Conservation (phyloP, 768 basidiomycete species). For the Mycena maculata region DNA sequence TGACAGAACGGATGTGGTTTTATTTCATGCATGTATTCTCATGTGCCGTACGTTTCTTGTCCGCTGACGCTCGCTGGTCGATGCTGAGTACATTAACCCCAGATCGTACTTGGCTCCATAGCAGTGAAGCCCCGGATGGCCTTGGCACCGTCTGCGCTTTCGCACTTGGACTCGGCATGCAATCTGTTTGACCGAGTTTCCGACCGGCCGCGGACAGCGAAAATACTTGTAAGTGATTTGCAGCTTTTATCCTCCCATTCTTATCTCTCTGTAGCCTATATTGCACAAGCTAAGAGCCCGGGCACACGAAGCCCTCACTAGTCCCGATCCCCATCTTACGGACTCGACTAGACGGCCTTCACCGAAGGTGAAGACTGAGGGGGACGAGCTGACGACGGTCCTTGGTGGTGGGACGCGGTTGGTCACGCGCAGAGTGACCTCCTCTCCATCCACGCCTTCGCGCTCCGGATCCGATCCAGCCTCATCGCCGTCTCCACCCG, state of each 20-base stretch:
- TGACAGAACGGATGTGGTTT: conserved; percentile 81
- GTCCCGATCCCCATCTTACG: conserved; percentile 37
- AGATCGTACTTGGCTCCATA: conserved; percentile 80
- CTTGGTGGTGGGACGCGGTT: conserved; percentile 75
- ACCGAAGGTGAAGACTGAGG: conserved; percentile 66
- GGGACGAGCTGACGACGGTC: conserved; percentile 69
- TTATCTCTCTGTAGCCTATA: conserved; percentile 59
- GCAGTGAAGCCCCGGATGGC: conserved; percentile 73
- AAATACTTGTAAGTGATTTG: conserved; percentile 66
- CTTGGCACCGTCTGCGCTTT: conserved; percentile 73
- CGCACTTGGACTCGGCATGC: conserved; percentile 72
- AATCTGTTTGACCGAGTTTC: conserved; percentile 67
- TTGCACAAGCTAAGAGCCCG: conserved; percentile 66
- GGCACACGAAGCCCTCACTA: conserved; percentile 57
- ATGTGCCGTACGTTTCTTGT: conserved; percentile 62
- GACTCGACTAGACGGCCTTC: conserved; percentile 47
- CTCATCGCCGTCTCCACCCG: conserved; percentile 56
- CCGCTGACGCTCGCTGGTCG: neutral
- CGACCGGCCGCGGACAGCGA: conserved; percentile 63
- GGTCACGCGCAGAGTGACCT: conserved; percentile 61
- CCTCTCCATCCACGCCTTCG: conserved; percentile 59
- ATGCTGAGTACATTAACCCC: conserved; percentile 15
- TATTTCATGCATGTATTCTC: conserved; percentile 80
- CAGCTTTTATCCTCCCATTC: neutral
- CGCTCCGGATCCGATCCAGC: conserved; percentile 57